A percentile compares a stretch with the other conserved stretches of the same genome.
These are phyloP conservation scores for Zanthoxylum bungeanum DNA, from an alignment of 345 rosid genomes.

Conservation along the genomic window DNA sequence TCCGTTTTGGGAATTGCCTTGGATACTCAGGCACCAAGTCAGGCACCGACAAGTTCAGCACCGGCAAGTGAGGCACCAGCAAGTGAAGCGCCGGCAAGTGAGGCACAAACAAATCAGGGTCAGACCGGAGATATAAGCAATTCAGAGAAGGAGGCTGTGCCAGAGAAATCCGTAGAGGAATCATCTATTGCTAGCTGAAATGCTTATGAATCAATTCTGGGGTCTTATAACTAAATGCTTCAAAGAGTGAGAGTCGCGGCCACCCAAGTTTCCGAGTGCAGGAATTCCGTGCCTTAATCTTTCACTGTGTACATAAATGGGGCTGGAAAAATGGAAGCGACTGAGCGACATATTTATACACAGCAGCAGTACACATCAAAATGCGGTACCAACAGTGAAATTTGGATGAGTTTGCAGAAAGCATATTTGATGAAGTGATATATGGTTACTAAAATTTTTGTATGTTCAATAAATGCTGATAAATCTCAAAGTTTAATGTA, in stretches of 20 bases:
- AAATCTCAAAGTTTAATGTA: not conserved
- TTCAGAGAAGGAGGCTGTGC: slow-evolving; percentile 43
- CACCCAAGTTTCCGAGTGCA: not conserved
- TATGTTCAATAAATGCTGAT: not conserved
- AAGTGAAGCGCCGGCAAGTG: slow-evolving; percentile 45
- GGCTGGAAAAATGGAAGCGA: not conserved
- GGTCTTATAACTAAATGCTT: slow-evolving; percentile 3
- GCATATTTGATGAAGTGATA: not conserved
- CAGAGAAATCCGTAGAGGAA: slow-evolving; percentile 59
- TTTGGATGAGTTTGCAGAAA: not conserved
- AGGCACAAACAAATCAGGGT: slow-evolving; percentile 45
- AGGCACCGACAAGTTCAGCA: slow-evolving; percentile 38
- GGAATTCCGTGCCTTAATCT: not conserved
- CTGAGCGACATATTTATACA: not conserved
- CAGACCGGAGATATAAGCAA: slow-evolving; percentile 56
- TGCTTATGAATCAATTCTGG: not conserved
- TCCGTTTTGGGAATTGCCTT: slow-evolving; percentile 72
- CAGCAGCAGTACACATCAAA: not conserved
- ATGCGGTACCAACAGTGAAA: not conserved
- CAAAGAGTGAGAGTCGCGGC: not conserved
- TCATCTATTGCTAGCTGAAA: slow-evolving; percentile 50
- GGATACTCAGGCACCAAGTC: slow-evolving; percentile 61
- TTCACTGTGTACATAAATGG: not conserved
- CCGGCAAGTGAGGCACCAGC: too few species aligned
- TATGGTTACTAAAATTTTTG: not conserved